These are phyloP conservation scores for Clavaria fumosa DNA, from an alignment of 768 basidiomycete genomes.

Conservation along the genomic window DNA sequence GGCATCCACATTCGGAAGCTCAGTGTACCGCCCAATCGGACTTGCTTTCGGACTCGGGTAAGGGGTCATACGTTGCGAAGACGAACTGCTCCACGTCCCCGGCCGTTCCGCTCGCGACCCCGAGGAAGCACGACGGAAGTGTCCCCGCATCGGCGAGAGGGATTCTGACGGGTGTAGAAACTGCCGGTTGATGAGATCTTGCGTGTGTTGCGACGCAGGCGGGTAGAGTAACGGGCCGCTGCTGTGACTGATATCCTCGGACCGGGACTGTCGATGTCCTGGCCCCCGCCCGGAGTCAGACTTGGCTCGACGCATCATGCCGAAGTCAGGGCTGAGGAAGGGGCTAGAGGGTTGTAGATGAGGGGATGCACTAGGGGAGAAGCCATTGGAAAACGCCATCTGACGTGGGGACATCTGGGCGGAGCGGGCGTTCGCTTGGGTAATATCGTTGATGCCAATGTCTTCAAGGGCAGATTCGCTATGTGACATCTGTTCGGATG, in stretches of 20 bases:
- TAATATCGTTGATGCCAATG: slow-evolving; percentile 12
- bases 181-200: slow-evolving; percentile 12
- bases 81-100: slow-evolving; percentile 19
- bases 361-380: slow-evolving; percentile 13
- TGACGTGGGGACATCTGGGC: slow-evolving; percentile 14
- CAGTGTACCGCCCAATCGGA: slow-evolving; percentile 36
- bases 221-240: slow-evolving; percentile 11
- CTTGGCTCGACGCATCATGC: slow-evolving; percentile 16
- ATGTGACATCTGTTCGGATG: slow-evolving; percentile 21
- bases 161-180: slow-evolving; percentile 9
- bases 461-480: slow-evolving; percentile 25
- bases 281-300: slow-evolving; percentile 14
- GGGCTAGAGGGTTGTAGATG: slow-evolving; percentile 18
- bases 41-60: slow-evolving; percentile 58
- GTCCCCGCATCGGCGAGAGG: slow-evolving; percentile 11
- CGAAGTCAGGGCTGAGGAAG: slow-evolving; percentile 17
- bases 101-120: slow-evolving; percentile 23
- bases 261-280: slow-evolving; percentile 17
- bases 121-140: slow-evolving; percentile 28
- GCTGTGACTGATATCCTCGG: slow-evolving; percentile 31
- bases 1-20: slow-evolving; percentile 27
- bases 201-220: slow-evolving; percentile 10
- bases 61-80: slow-evolving; percentile 34
- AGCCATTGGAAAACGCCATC: slow-evolving; percentile 15
- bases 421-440: slow-evolving; percentile 10